These are phyloP conservation scores for Podospora bellae-mahoneyi DNA, from an alignment of 495 filamentous ascomycete genomes.

Conservation along the genomic window DNA sequence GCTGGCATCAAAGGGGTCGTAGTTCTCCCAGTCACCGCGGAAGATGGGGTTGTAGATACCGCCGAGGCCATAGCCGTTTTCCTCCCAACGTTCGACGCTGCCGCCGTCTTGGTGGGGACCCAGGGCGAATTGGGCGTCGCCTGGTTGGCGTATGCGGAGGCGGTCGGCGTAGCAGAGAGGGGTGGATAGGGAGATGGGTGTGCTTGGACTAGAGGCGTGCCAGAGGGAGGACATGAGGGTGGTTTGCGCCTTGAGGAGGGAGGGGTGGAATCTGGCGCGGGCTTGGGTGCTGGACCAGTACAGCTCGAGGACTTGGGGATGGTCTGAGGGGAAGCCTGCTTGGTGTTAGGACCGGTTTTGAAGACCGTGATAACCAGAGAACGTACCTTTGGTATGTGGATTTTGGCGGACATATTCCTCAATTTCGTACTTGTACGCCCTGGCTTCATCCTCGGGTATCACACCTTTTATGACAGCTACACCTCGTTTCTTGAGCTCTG, in stretches of 20 bases:
- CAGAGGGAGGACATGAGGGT: conserved; percentile 76
- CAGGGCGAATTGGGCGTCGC: conserved; percentile 76
- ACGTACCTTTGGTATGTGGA: conserved; percentile 50
- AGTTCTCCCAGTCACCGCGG: conserved; percentile 68
- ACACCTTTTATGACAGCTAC: conserved; percentile 62
- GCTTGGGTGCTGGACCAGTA: conserved; percentile 84
- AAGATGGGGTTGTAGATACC: conserved; percentile 70
- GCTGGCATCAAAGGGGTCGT: conserved; percentile 75
- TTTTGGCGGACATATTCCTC: conserved; percentile 63
- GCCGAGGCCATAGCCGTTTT: conserved; percentile 65
- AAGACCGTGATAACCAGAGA: conserved; percentile 20
- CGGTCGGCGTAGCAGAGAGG: conserved; percentile 79
- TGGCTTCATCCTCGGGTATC: conserved; percentile 55
- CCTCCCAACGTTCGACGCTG: conserved; percentile 83
- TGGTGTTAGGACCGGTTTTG: conserved; percentile 1
- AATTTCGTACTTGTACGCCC: conserved; percentile 54
- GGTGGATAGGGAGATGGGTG: conserved; percentile 55
- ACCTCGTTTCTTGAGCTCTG: conserved; percentile 59
- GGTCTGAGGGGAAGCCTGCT: conserved; percentile 49
- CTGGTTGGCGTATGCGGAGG: conserved; percentile 70
- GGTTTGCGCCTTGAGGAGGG: conserved; percentile 63
- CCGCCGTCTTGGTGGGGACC: conserved; percentile 87
- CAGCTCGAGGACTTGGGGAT: conserved; percentile 79
- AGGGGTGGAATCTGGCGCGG: conserved; percentile 67
- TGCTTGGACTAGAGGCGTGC: conserved; percentile 54